These are phyloP conservation scores for Lactarius evosmus DNA, from an alignment of 768 basidiomycete species.

Conservation along the genomic window DNA sequence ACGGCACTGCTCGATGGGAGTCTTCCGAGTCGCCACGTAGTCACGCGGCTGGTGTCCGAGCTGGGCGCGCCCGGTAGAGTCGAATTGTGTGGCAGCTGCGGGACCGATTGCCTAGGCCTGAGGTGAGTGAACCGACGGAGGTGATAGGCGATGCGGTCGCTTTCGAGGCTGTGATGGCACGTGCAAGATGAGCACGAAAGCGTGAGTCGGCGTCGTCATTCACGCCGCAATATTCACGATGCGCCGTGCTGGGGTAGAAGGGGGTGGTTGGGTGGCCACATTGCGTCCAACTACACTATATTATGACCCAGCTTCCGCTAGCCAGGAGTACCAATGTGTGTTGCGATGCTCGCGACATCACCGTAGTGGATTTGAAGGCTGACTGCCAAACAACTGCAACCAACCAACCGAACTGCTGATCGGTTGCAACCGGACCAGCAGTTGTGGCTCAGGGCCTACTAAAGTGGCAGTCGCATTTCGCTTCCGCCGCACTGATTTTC, in stretches of 20 bases:
- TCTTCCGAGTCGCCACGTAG: conserved; percentile 36
- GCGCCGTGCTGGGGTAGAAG: not conserved
- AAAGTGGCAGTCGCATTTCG: too few species aligned
- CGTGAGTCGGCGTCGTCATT: conserved; percentile 41
- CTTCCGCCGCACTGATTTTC: too few species aligned
- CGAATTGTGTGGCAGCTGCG: conserved; percentile 2
- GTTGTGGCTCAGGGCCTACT: too few species aligned
- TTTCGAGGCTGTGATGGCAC: conserved; percentile 50
- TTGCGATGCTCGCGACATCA: too few species aligned
- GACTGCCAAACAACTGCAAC: too few species aligned
- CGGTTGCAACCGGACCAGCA: too few species aligned
- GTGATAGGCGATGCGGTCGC: conserved; percentile 22
- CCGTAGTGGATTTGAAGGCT: too few species aligned
- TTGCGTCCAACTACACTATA: too few species aligned
- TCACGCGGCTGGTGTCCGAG: conserved; percentile 72
- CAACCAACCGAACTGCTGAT: too few species aligned
- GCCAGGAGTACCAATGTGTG: too few species aligned
- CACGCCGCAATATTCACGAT: not conserved
- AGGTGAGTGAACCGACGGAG: conserved; percentile 26
- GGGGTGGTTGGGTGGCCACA: not conserved
- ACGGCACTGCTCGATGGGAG: conserved; percentile 28
- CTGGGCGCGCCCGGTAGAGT: conserved; percentile 56
- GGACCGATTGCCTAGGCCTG: conserved; percentile 7
- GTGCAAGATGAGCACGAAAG: conserved; percentile 46
- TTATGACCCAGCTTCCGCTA: too few species aligned